Evolutionary conservation across 306 rosid genomes (phyloP), one percentile per base, ranked within the genome.

Genomic region (Pyrus bretschneideri): DNA sequence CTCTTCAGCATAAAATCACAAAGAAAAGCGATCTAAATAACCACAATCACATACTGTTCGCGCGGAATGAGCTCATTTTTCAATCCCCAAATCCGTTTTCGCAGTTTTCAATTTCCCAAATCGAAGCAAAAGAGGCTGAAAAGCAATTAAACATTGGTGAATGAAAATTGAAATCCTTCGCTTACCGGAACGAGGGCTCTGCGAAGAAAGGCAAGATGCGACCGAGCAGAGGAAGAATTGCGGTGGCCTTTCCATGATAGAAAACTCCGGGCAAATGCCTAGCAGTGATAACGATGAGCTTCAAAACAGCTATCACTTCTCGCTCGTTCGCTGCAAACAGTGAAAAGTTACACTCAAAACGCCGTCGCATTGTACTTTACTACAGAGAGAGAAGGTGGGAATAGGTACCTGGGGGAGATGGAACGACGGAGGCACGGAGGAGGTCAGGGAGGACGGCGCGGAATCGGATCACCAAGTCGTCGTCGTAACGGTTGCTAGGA

Each of bases 381-480:
- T 33, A 45, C 31, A 44, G 25, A 55, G 65, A 63, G 67, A 57
- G 23, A 76, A 40, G 31, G 22, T 10, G 71, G 6, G 2, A 9
- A 6, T 19, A 23, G 15, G 33, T 60, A 87, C 93, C 96, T 55
- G 96, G 74, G 64, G 96, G 83, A 79, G 93, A 85, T 35, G 98
- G 91, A 33, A 86, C 82, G 72, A 92, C 92, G 25, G 84, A 78
- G 54, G 92, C 58, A 52, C 87, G 88, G 62, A 95, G 90, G 59
- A 95, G 97, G 83, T 86, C 82, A 64, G 96, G 98, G 35, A 95
- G 92, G 57, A 95, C 90, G 57, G 87, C 79, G n/a, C 98, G 96
- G 87, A 95, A 95, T 46, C 97, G 64, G 55, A 45, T 62, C 68
- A 89, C 91, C 85, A 92, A 83, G 74, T 84, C 97, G 78, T 74